These are phyloP conservation scores for Juncus effusus DNA, from an alignment of 176 grass and related monocot genomes.

Conservation along the genomic window DNA sequence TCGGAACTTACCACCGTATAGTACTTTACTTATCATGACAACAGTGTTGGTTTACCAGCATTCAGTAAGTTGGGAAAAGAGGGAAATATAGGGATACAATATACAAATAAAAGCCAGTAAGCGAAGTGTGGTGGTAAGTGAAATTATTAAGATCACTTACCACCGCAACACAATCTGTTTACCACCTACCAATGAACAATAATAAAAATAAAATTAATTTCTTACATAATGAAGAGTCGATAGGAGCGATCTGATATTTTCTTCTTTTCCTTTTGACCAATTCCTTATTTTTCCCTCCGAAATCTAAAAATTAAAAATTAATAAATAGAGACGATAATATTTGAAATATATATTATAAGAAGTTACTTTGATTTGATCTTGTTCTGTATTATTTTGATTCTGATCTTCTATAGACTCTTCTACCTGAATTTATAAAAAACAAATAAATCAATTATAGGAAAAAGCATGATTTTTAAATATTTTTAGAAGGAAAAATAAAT, in stretches of 20 bases:
- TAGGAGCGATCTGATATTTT: constrained; percentile 94
- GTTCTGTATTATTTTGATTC: constrained; percentile 27
- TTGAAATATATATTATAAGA: not conserved
- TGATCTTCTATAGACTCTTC: constrained; percentile 56
- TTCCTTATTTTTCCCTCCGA: constrained; percentile 68
- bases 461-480: too few species aligned
- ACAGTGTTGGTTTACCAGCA: too few species aligned
- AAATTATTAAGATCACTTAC: too few species aligned
- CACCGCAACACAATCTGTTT: not conserved
- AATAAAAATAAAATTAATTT: constrained; percentile 31
- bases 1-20: too few species aligned
- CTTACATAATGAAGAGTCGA: constrained; percentile 94
- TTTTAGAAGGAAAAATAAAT: too few species aligned
- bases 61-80: too few species aligned
- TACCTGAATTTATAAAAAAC: constrained; percentile 43
- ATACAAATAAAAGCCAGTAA: too few species aligned
- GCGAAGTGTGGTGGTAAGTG: too few species aligned
- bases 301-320: constrained; percentile 42
- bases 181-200: constrained; percentile 13
- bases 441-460: not conserved
- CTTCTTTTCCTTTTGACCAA: constrained; percentile 96
- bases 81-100: too few species aligned
- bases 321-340: not conserved
- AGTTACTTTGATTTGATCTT: constrained; percentile 78
- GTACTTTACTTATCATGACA: too few species aligned